Evolutionary conservation across 148 eudicot species (phyloP).

Genomic region (Camellia sinensis): DNA sequence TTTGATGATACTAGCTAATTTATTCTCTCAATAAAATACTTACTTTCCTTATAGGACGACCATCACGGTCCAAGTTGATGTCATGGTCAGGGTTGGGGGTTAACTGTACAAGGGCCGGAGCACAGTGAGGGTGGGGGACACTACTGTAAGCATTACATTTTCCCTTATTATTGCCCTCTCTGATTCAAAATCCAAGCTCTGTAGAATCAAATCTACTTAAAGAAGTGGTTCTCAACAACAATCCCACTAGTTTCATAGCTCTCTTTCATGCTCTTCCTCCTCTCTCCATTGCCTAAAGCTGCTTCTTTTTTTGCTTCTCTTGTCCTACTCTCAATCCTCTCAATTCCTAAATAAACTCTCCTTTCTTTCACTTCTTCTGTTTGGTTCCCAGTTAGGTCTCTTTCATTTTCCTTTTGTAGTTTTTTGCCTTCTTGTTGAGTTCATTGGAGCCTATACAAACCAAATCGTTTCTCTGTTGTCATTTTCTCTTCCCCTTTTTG

Average conservation of each 20-base stretch:
- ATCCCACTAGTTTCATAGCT: not conserved
- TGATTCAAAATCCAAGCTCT: not conserved
- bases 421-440: not conserved
- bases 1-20: too few relatives aligned
- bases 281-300: not conserved
- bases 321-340: not conserved
- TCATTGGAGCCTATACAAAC: not conserved
- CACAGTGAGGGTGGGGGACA: too few relatives aligned
- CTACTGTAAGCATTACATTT: too few relatives aligned
- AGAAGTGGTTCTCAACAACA: not conserved
- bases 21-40: too few relatives aligned
- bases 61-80: too few relatives aligned
- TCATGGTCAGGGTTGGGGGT: too few relatives aligned
- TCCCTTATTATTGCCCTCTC: too few relatives aligned
- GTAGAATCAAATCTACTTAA: not conserved
- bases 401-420: not conserved
- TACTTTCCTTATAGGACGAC: too few relatives aligned
- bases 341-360: not conserved
- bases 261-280: not conserved
- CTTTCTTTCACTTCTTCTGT: not conserved
- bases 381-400: not conserved
- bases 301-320: not conserved
- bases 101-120: too few relatives aligned
- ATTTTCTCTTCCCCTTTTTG: not conserved
- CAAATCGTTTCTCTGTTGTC: not conserved